Evolutionary conservation across 2,329 filamentous ascomycete genomes (phyloP).

Genomic region (Cladosporium velox): DNA sequence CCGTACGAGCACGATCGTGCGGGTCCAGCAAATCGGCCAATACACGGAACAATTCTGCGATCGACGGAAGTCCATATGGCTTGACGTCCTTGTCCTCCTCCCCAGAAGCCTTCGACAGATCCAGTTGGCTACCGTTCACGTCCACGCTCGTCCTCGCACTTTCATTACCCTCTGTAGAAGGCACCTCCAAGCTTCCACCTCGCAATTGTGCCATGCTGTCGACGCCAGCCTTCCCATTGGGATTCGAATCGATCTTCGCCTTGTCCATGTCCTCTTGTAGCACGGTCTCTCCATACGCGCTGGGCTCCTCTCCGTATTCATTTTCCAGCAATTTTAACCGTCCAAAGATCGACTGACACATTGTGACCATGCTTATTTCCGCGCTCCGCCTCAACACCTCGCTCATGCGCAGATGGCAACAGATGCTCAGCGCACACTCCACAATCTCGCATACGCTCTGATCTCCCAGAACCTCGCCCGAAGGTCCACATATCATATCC

Average conservation of each 20-base stretch:
- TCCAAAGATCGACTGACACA: conserved; percentile 98
- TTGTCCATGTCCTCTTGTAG: conserved; percentile 69
- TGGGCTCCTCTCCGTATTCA: conserved; percentile 64
- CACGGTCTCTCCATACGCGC: conserved; percentile 63
- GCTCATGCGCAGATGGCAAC: conserved; percentile 88
- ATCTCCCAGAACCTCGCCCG: conserved; percentile 90
- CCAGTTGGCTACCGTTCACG: conserved; percentile 46
- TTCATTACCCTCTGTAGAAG: conserved; percentile 34
- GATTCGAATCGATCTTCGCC: conserved; percentile 75
- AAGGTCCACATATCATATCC: conserved; percentile 91
- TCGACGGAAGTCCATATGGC: conserved; percentile 91
- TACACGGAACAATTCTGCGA: conserved; percentile 90
- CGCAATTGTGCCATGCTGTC: conserved; percentile 43
- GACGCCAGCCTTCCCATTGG: conserved; percentile 47
- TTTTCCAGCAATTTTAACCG: conserved; percentile 84
- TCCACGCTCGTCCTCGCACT: conserved; percentile 40
- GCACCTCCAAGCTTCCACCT: conserved; percentile 64
- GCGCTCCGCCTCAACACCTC: conserved; percentile 87
- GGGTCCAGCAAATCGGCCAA: conserved; percentile 92
- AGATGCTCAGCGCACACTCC: conserved; percentile 96
- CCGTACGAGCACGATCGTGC: conserved; percentile 87
- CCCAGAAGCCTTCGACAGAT: conserved; percentile 42
- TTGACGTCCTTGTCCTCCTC: conserved; percentile 61
- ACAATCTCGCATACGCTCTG: conserved; percentile 99
- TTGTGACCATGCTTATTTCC: conserved; percentile 95